These are phyloP conservation scores for Macrotyloma uniflorum DNA, from an alignment of 306 rosid genomes.

Conservation along the genomic window DNA sequence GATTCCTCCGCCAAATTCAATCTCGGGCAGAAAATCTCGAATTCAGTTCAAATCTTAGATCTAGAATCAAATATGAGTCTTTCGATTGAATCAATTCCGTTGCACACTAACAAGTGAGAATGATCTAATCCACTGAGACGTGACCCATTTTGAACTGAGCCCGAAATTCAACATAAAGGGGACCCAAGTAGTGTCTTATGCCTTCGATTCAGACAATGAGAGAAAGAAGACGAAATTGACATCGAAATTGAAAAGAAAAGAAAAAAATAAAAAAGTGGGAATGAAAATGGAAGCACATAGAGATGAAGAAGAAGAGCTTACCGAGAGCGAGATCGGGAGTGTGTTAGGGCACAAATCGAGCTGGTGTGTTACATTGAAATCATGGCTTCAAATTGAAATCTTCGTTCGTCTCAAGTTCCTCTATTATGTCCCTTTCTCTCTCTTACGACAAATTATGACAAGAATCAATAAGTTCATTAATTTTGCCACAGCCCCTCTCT, in stretches of 20 bases:
- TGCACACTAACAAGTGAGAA: constrained; percentile 33
- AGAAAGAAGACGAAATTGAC: constrained; percentile 12
- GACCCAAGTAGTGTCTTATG: not conserved
- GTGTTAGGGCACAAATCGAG: constrained; percentile 37
- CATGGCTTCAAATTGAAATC: constrained; percentile 44
- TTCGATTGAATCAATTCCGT: constrained; percentile 19
- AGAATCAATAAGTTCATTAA: constrained; percentile 6
- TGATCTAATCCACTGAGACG: constrained; percentile 31
- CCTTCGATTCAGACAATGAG: constrained; percentile 31
- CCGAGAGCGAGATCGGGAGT: constrained; percentile 42
- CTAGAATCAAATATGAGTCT: constrained; percentile 31
- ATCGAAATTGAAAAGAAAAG: not conserved
- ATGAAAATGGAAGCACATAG: constrained; percentile 24
- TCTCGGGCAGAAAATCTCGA: not conserved
- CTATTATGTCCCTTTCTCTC: not conserved
- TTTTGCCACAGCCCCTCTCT: constrained; percentile 5
- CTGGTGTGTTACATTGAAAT: constrained; percentile 37
- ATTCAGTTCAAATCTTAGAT: constrained; percentile 32
- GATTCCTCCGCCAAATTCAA: constrained; percentile 30
- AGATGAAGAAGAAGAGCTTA: constrained; percentile 23
- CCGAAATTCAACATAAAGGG: constrained; percentile 20
- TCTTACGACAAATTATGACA: not conserved
- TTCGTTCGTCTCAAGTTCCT: not conserved
- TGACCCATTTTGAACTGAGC: constrained; percentile 23
- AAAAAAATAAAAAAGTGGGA: not conserved